Conservation (phyloP, 176 grass and related monocot species). For the Oryza officinalis region DNA sequence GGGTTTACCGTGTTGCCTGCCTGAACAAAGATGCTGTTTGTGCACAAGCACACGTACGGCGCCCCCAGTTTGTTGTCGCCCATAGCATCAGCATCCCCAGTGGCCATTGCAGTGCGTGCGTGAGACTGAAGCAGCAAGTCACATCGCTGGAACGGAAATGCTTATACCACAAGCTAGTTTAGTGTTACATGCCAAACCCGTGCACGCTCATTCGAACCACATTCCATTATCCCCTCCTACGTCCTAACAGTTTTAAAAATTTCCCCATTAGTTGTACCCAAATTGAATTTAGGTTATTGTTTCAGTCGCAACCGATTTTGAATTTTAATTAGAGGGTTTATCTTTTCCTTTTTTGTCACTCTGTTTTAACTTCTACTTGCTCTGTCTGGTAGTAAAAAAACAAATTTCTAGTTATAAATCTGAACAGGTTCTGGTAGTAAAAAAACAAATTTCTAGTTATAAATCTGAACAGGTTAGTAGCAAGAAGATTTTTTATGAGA, state of each 20-base stretch:
- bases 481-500: too few species aligned
- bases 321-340: background rate
- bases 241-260: background rate
- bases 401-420: too few species aligned
- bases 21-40: conserved; percentile 16
- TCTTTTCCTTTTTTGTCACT: too few species aligned
- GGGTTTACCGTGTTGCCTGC: background rate
- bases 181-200: conserved; percentile 33
- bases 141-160: conserved; percentile 47
- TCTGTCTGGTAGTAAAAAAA: too few species aligned
- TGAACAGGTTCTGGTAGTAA: too few species aligned
- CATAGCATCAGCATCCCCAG: background rate
- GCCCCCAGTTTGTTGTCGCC: conserved; percentile 36
- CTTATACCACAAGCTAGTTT: conserved; percentile 16
- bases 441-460: too few species aligned
- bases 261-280: background rate
- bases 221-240: background rate
- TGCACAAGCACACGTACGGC: background rate
- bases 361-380: too few species aligned
- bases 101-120: background rate
- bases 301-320: background rate
- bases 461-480: too few species aligned
- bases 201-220: background rate
- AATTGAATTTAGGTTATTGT: background rate
- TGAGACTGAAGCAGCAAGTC: background rate